These are phyloP conservation scores for Testicularia cyperi DNA, from an alignment of 1,284 basidiomycete genomes.

Conservation along the genomic window DNA sequence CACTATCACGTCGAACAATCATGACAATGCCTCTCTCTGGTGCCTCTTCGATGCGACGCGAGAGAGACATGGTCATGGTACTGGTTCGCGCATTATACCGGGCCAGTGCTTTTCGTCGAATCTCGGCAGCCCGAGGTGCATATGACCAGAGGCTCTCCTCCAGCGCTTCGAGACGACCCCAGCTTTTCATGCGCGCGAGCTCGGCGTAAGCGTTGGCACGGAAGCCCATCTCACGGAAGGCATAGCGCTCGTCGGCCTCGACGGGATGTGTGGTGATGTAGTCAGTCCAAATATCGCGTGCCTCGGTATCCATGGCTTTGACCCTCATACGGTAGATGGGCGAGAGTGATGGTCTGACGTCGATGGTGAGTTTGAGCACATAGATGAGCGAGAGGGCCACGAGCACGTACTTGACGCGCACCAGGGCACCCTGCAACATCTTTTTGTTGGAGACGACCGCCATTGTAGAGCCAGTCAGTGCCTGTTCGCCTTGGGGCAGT, in stretches of 20 bases:
- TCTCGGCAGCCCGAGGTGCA: constrained; percentile 16
- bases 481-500: too few species aligned
- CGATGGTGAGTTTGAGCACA: constrained; percentile 7
- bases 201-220: constrained; percentile 27
- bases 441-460: too few species aligned
- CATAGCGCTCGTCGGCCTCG: constrained; percentile 28
- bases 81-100: neutral
- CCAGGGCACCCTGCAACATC: too few species aligned
- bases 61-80: neutral
- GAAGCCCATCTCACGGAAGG: constrained; percentile 36
- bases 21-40: constrained; percentile 19
- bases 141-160: constrained; percentile 23
- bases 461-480: too few species aligned
- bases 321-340: constrained; percentile 17
- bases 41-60: too few species aligned
- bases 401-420: neutral
- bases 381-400: constrained; percentile 5
- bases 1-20: constrained; percentile 10
- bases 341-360: constrained; percentile 19
- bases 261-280: constrained; percentile 27
- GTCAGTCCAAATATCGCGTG: constrained; percentile 27
- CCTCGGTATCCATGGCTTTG: constrained; percentile 16
- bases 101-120: constrained; percentile 10
- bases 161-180: constrained; percentile 15
- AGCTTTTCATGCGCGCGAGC: constrained; percentile 14